These are phyloP conservation scores for Mortierella alpina DNA, from an alignment of 192 early-diverging fungal genomes.

Conservation along the genomic window DNA sequence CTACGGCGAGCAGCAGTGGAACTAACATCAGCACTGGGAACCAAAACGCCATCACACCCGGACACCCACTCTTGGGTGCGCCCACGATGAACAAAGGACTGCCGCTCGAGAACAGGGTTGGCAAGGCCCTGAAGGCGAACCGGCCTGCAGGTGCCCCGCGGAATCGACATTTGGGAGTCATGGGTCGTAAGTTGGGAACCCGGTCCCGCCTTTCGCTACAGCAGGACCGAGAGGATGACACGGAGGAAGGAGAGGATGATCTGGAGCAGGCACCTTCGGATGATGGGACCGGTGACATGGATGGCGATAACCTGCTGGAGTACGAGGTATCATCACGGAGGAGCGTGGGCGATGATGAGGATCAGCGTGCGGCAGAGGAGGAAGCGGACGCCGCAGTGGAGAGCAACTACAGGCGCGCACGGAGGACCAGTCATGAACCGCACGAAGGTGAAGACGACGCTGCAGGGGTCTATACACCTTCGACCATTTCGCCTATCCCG, in stretches of 20 bases:
- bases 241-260: constrained; percentile 30
- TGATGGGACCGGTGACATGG: constrained; percentile 26
- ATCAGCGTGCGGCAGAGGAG: constrained; percentile 1
- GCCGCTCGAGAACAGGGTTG: constrained; percentile 16
- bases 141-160: constrained; percentile 23
- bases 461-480: constrained; percentile 40
- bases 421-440: not conserved
- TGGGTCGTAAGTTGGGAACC: constrained; percentile 20
- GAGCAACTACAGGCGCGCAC: not conserved
- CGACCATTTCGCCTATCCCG: constrained; percentile 51
- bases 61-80: constrained; percentile 21
- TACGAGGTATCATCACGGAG: constrained; percentile 26
- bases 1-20: constrained; percentile 3
- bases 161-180: constrained; percentile 5
- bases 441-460: constrained; percentile 15
- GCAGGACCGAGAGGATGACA: constrained; percentile 33
- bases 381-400: not conserved
- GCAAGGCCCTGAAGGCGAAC: constrained; percentile 23
- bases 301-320: constrained; percentile 30
- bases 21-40: constrained; percentile 2
- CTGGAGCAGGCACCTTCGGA: constrained; percentile 19
- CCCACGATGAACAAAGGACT: constrained; percentile 20
- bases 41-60: constrained; percentile 9
- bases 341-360: constrained; percentile 18
- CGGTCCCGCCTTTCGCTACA: constrained; percentile 37